Percentiles rank a stretch among this genome's conserved stretches.
Evolutionary conservation across 2,329 filamentous ascomycete species (phyloP).

Genomic region (Uncinocarpus reesii): DNA sequence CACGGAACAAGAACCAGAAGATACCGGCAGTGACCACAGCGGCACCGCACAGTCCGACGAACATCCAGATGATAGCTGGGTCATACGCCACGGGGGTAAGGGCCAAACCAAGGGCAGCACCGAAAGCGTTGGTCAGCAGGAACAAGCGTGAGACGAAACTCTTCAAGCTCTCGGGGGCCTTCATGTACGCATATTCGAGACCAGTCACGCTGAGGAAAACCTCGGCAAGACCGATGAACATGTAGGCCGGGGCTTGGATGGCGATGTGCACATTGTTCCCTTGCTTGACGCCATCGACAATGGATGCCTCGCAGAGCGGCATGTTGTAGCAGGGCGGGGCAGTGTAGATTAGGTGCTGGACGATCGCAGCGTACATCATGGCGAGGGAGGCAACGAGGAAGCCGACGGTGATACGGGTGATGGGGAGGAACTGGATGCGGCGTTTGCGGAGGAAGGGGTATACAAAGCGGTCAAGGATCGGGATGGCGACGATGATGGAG

Average conservation of each 20-base stretch:
- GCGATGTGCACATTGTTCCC: constrained; percentile 36
- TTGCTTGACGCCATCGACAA: constrained; percentile 23
- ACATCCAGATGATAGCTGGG: constrained; percentile 58
- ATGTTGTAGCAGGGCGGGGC: constrained; percentile 43
- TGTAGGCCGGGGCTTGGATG: constrained; percentile 36
- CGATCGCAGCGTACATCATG: constrained; percentile 49
- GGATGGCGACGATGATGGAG: constrained; percentile 63
- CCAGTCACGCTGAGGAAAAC: constrained; percentile 55
- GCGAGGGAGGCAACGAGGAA: constrained; percentile 55
- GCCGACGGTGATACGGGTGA: constrained; percentile 62
- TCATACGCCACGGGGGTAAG: constrained; percentile 51
- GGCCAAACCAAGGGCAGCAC: constrained; percentile 50
- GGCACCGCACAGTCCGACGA: constrained; percentile 45
- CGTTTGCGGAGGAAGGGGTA: constrained; percentile 57
- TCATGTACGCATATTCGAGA: constrained; percentile 63
- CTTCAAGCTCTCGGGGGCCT: constrained; percentile 59
- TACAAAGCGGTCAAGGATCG: constrained; percentile 54
- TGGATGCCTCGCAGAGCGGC: constrained; percentile 27
- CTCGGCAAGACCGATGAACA: constrained; percentile 43
- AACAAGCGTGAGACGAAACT: constrained; percentile 49
- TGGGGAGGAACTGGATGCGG: constrained; percentile 58
- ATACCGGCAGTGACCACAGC: constrained; percentile 40
- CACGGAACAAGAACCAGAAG: constrained; percentile 45
- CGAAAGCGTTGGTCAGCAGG: constrained; percentile 49
- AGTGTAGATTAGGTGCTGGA: constrained; percentile 47